phyloP scores from a whole-genome alignment of 2,329 filamentous ascomycete species.

The Curvularia spicifera region DNA sequence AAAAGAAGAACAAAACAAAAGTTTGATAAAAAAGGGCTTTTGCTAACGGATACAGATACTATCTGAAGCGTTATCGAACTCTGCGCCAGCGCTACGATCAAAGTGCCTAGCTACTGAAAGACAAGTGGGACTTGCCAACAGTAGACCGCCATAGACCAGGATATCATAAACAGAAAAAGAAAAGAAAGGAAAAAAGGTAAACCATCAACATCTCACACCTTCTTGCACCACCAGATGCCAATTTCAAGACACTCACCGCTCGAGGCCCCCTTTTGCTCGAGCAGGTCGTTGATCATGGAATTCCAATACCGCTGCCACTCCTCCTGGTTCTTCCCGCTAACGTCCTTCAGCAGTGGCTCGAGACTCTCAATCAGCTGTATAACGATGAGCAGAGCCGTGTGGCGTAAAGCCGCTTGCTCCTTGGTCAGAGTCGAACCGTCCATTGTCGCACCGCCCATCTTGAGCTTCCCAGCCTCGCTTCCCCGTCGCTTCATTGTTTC shows the following conservation, averaged over 20 bases:
- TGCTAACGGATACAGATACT: slow-evolving; percentile 67
- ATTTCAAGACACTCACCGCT: slow-evolving; percentile 84
- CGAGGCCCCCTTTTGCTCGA: slow-evolving; percentile 77
- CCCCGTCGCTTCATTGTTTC: slow-evolving; percentile 59
- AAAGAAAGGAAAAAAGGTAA: slow-evolving; percentile 31
- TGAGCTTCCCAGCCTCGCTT: slow-evolving; percentile 56
- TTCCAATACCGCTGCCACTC: slow-evolving; percentile 92
- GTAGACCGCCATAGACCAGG: slow-evolving; percentile 24
- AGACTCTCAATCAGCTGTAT: slow-evolving; percentile 84
- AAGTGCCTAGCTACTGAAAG: slow-evolving; percentile 20
- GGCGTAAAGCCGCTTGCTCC: slow-evolving; percentile 74
- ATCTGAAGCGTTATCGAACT: slow-evolving; percentile 87
- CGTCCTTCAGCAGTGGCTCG: slow-evolving; percentile 81
- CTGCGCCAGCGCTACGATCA: slow-evolving; percentile 79
- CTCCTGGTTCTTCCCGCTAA: slow-evolving; percentile 84
- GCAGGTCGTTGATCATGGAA: slow-evolving; percentile 83
- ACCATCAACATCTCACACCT: slow-evolving; percentile 50
- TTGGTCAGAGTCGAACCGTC: slow-evolving; percentile 63
- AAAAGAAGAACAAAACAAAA: background rate
- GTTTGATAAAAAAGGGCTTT: background rate
- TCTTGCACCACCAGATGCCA: slow-evolving; percentile 69
- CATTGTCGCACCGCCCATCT: slow-evolving; percentile 37
- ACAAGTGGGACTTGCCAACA: slow-evolving; percentile 13
- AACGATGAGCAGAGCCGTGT: slow-evolving; percentile 80
- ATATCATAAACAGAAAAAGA: slow-evolving; percentile 36